These are phyloP conservation scores for Saprolegnia parasitica DNA, from an alignment of 352 stramenopile genomes.

Conservation along the genomic window DNA sequence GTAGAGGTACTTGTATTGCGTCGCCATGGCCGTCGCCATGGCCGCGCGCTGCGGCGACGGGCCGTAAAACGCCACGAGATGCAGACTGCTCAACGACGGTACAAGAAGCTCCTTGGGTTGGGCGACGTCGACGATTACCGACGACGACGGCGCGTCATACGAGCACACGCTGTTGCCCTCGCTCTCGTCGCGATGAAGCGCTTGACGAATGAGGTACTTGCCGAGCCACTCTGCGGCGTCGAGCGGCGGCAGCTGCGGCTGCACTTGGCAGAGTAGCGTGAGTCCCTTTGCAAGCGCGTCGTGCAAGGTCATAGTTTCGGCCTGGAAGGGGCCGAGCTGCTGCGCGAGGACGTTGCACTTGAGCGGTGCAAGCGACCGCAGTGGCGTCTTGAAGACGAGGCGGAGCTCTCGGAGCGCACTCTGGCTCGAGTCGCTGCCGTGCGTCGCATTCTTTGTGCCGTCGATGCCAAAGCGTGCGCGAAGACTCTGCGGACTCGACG, in stretches of 20 bases:
- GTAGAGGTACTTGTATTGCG: conserved; percentile 21
- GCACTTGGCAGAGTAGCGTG: conserved; percentile 6
- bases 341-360: neutral
- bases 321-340: neutral
- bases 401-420: conserved; percentile 61
- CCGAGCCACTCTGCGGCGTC: conserved; percentile 18
- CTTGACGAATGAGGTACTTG: neutral
- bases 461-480: conserved; percentile 75
- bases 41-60: neutral
- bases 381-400: conserved; percentile 57
- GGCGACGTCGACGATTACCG: neutral
- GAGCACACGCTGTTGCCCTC: neutral
- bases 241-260: neutral
- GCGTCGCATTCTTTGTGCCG: conserved; percentile 72
- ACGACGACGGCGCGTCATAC: neutral
- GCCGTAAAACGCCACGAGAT: conserved; percentile 18
- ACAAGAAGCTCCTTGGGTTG: neutral
- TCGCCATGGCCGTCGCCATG: neutral
- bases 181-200: neutral
- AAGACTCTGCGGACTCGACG: conserved; percentile 50
- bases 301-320: conserved; percentile 1
- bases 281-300: conserved; percentile 1
- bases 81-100: neutral
- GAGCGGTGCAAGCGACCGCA: neutral
- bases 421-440: conserved; percentile 59